phyloP scores from a whole-genome alignment of 2,329 filamentous ascomycete genomes.

The Ceratocystis albifundus region DNA sequence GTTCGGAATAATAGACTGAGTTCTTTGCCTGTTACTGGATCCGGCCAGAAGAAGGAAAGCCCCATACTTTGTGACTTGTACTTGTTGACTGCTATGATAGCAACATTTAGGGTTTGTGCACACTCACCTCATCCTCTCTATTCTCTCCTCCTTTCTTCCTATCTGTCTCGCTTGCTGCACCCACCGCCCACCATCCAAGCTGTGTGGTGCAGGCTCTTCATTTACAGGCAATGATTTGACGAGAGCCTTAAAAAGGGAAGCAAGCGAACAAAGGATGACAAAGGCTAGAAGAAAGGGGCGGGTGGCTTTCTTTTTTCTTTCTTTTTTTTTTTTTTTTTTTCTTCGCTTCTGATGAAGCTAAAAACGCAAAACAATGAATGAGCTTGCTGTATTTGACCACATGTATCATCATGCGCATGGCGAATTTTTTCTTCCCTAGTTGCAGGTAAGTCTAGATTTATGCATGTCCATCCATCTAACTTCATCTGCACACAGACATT shows the following conservation, averaged over 20 bases:
- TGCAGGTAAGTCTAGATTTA: too few species aligned
- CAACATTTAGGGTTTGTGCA: constrained; percentile 1
- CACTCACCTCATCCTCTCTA: neutral
- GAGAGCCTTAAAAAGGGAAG: neutral
- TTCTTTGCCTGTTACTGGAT: neutral
- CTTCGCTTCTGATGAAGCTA: too few species aligned
- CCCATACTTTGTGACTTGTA: neutral
- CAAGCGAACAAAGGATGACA: neutral
- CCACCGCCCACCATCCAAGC: neutral
- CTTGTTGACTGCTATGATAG: neutral
- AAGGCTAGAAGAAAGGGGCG: neutral
- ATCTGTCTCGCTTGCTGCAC: neutral
- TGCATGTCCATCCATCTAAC: too few species aligned
- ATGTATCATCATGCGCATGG: too few species aligned
- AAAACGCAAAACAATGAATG: too few species aligned
- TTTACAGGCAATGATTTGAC: neutral
- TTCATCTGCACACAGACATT: neutral
- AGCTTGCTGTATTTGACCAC: too few species aligned
- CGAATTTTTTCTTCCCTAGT: too few species aligned
- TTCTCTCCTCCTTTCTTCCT: neutral
- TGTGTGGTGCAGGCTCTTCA: neutral
- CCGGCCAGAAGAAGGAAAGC: neutral
- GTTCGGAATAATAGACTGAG: neutral
- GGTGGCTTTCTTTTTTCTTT: too few species aligned
- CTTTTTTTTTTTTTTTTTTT: too few species aligned